Evolutionary conservation across 106 monocot species (phyloP), one percentile per base, ranked within the genome.

Genomic region (Platanthera zijinensis): DNA sequence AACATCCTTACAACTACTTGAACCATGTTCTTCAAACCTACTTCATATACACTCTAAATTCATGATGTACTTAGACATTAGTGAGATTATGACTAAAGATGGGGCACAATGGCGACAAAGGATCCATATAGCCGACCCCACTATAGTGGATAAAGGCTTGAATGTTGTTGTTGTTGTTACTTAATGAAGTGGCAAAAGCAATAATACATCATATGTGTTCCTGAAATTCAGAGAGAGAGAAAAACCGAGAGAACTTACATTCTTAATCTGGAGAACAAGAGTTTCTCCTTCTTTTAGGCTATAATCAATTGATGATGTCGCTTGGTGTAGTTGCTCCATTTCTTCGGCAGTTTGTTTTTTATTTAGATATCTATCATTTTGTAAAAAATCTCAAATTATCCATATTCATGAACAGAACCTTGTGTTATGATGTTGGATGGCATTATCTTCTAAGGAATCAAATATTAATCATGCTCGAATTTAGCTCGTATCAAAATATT

Each of bases 261-360:
- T 92, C 76, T 92, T 99, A 59, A 99, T 71, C 46, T 94, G 89
- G 19, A 99, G 94, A 61, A 99, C 90, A 48, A 99, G 78, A 45
- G 91, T 99, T 82, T 99, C 89, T 53, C 97, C 97, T 86, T 99
- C 91, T 81, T 94, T 94, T 64, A 99, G 85, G 82, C 97, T 99
- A 64, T 99, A 99, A 87, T 99, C 97, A 71, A 92, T 83, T 25
- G 97, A 92, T 61, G 93, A 87, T 68, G 85, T 77, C 51, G 85
- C 84, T 78, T 90, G 89, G 71, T 86, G 94, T 39, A 84, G 93
- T 52, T 93, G 89, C 71, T 92, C 97, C 97, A 99, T 94, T 85
- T 99, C 94, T 81, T 99, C 94, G 84, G 97, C 97, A 22, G 89
- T 85, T 73, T 92, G 94, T 84, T 92, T 99, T 83, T 94, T 99